Conservation (phyloP, 106 monocot species). For the Iris macrosiphon region DNA sequence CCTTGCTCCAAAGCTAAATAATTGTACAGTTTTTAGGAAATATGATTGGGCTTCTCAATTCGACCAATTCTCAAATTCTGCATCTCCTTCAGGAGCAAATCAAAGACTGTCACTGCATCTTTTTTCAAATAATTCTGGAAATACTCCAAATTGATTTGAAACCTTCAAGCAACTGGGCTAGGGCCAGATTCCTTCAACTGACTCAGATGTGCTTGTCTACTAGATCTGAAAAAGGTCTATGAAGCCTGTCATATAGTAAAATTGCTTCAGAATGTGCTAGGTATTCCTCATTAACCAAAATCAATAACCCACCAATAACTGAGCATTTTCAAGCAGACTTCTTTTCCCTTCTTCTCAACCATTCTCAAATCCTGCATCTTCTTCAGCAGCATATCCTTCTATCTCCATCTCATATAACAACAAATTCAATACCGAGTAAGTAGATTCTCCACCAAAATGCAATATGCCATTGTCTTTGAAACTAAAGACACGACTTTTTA, state of each 20-base stretch:
- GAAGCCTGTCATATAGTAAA: background rate
- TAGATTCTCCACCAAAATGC: constrained; percentile 49
- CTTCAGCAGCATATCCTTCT: constrained; percentile 16
- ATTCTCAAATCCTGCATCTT: constrained; percentile 11
- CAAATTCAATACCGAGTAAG: constrained; percentile 32
- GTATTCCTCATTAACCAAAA: background rate
- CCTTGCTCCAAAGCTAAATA: no score
- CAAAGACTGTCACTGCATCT: no score
- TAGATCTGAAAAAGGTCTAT: background rate
- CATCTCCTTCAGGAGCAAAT: no score
- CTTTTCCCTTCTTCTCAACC: constrained; percentile 2
- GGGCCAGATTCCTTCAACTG: no score
- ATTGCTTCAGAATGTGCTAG: background rate
- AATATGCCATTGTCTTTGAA: constrained; percentile 36
- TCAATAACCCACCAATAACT: background rate
- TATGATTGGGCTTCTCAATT: no score
- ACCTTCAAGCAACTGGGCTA: no score
- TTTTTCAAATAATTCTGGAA: no score
- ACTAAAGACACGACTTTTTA: constrained; percentile 30
- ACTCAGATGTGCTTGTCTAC: no score
- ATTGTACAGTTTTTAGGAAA: no score
- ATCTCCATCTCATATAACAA: constrained; percentile 37
- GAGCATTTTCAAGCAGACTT: background rate
- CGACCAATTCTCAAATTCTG: no score
- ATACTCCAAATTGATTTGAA: no score